Evolutionary conservation across 2,329 filamentous ascomycete genomes (phyloP), one percentile per base, ranked within the genome.

Genomic region (Fusarium sp.): DNA sequence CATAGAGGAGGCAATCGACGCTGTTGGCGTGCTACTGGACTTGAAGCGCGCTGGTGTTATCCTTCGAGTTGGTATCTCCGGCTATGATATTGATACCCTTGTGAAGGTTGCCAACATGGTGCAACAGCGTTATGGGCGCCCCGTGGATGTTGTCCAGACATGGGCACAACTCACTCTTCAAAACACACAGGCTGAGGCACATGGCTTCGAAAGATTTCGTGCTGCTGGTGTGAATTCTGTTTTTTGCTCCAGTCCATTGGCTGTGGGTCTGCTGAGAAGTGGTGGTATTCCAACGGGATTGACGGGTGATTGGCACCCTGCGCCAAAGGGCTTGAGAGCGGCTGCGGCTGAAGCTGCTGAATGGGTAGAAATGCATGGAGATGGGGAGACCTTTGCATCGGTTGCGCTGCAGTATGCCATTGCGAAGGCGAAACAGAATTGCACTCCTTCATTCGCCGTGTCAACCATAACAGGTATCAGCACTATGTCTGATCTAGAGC

Each of bases 131-230:
- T 60, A 60, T 1, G 57, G 22, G 2, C 43, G 38, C 21, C 28
- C 57, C 9, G 54, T 60, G 1, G 57, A 60, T 6, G 54, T 60
- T 17, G n/a, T 60, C 0, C 57, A 60, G 7, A 60, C 57, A 1
- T 60, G 57, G 57, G 57, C 57, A 1, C 57, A 60, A 24, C 57
- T 60, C 5, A 60, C 57, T 31, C 57, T 60, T 1, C 54, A 60
- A 5, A 60, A 60, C 3, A 60, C 54, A 1, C 53, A 59, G 31
- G 43, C 57, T 0, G 57, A 60, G 4, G 15, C 54, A 0, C 43
- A 13, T 21, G 57, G 57, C 2, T 60, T 60, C 7, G 22, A 22
- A 7, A 28, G 14, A 0, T 60, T 60, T 6, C 53, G 54, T 0
- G 14, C 33, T 1, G 43, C 22, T 4, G 57, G 43, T 15, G 54